Conservation (phyloP, 768 basidiomycete genomes). For the Lentinus brumalis region DNA sequence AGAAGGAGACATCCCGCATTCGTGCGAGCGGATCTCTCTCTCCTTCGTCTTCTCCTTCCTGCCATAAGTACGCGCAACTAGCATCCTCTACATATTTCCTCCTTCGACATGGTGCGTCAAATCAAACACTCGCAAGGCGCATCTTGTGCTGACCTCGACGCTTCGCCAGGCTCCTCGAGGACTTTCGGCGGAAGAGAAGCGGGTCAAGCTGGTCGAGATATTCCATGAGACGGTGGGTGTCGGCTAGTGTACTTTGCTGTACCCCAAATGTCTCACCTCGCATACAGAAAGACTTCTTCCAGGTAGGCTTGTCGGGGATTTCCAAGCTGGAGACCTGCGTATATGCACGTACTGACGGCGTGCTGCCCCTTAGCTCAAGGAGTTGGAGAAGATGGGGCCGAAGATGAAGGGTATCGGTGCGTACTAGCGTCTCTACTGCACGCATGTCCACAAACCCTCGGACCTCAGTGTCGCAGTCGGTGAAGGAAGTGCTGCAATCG, state of each 20-base stretch:
- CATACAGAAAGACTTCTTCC: conserved; percentile 79
- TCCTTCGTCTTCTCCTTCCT: background rate
- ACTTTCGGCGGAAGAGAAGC: conserved; percentile 88
- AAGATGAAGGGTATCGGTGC: conserved; percentile 91
- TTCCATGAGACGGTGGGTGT: conserved; percentile 82
- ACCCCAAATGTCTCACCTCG: background rate
- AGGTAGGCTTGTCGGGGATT: conserved; percentile 38
- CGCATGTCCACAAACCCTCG: background rate
- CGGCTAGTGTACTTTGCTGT: background rate
- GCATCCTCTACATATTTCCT: background rate
- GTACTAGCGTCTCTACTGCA: background rate
- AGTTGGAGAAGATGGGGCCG: conserved; percentile 85
- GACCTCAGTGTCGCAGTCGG: conserved; percentile 75
- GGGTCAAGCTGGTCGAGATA: conserved; percentile 84
- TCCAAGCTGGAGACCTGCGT: no score
- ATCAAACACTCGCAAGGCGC: background rate
- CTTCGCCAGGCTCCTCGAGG: conserved; percentile 69
- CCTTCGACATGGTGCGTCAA: background rate
- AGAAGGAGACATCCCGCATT: background rate
- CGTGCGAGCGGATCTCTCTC: background rate
- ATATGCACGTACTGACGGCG: background rate
- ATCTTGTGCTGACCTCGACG: background rate
- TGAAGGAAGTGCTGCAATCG: conserved; percentile 89
- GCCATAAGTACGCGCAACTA: background rate
- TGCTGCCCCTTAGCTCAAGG: conserved; percentile 63